Evolutionary conservation across 805 yeast species (phyloP), one percentile per base, ranked within the genome.

Genomic region (Saturnispora bothae): DNA sequence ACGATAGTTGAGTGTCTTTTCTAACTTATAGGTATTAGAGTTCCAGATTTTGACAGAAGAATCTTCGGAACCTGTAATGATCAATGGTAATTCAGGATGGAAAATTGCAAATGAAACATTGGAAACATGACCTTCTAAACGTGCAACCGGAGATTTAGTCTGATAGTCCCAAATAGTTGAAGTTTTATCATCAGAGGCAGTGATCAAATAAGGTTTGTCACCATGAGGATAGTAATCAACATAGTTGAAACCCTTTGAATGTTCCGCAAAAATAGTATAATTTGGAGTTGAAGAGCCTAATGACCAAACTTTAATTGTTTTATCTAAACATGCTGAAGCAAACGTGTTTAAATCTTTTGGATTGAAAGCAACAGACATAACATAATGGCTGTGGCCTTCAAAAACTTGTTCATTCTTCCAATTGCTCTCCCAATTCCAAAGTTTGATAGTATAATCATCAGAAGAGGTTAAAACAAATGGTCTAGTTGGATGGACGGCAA

Each of bases 291-390:
- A 61, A 37, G 89, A 80, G 26, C 95, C 95, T 49, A 92, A 64
- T 2, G 94, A 82, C 99, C 99, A 92, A 46, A 92, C 82, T 61
- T 89, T 92, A 41, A 92, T 95, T 15, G 97, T 88, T 52, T 94
- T 79, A 62, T 92, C 99, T 52, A 92, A 69, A 65, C 95, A 88
- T 12, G 95, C 96, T 13, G 96, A 82, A 2, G 97, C 99, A 70
- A 92, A 92, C 28, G 96, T 89, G 63, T 82, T 86, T 48, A 95
- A 85, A 61, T 92, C 98, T 64, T 89, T 92, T 42, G 98, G 97
- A 63, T 92, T 92, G 68, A 92, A 84, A 33, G 92, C 86, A 38
- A 92, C 75, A 39, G 85, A 76, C 95, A 92, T 86, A 38, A 92
- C 88, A 59, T 82, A 92, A 61, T 92, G 96, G 58, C 77, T 84